Conservation (phyloP, 2,329 filamentous ascomycete species). For the Gnomoniopsis smithogilvyi region DNA sequence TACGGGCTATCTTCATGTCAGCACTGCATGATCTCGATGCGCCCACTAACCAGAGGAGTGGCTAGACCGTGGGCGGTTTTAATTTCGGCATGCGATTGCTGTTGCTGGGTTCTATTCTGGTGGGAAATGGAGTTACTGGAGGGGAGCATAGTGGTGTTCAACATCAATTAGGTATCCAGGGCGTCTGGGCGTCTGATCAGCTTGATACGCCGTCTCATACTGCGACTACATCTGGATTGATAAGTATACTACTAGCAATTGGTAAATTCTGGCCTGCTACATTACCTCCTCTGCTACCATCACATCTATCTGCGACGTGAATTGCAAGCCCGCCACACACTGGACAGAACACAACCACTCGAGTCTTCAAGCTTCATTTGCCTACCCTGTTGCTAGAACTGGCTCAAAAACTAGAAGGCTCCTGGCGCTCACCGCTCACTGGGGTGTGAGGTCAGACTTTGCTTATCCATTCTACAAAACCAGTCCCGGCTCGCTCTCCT, state of each 20-base stretch:
- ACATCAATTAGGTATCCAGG: neutral
- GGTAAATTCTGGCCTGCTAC: neutral
- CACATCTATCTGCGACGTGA: too few species aligned
- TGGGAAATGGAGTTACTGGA: neutral
- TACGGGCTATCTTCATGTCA: slow-evolving; percentile 4
- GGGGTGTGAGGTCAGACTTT: too few species aligned
- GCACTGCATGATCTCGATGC: slow-evolving; percentile 15
- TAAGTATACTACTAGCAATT: slow-evolving; percentile 2
- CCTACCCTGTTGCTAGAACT: too few species aligned
- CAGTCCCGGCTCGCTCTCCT: too few species aligned
- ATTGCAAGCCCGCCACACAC: too few species aligned
- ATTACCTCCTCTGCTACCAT: neutral
- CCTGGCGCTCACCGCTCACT: too few species aligned
- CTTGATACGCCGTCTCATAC: neutral
- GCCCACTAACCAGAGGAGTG: neutral
- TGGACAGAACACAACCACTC: too few species aligned
- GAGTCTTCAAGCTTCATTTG: too few species aligned
- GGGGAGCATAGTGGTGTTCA: neutral
- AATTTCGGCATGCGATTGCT: neutral
- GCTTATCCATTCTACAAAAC: too few species aligned
- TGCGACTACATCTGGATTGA: neutral
- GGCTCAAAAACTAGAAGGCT: too few species aligned
- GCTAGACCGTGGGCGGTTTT: neutral
- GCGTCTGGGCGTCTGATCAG: neutral
- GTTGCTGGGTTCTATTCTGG: neutral